Evolutionary conservation across 352 stramenopile genomes (phyloP), one percentile per base, ranked within the genome.

Genomic region (Phytophthora crassamura): DNA sequence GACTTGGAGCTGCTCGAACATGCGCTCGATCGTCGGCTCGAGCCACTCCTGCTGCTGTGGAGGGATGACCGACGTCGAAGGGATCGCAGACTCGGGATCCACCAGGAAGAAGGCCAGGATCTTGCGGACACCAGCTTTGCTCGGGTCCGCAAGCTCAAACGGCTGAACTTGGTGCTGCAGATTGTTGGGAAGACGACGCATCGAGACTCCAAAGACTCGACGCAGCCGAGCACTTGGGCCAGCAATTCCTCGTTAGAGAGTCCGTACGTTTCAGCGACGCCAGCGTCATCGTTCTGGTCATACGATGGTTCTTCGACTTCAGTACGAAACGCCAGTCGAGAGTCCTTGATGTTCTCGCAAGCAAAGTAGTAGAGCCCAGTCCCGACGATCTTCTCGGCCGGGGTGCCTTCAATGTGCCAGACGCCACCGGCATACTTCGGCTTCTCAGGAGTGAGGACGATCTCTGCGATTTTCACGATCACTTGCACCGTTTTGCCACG

Each of bases 401-500:
- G 25, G 10, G 49, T 84, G n/a, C 75, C 79, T 61, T 88, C 79
- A 16, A 85, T 67, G 34, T 88, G 77, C 77, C 77, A 88, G 12
- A 57, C 52, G 5, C 79, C 79, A 4, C 79, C 75, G 4, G 28
- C 40, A 64, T 86, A 85, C 15, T 36, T 45, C 7, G 77, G 64
- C 2, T 78, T 74, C 6, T 78, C 67, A 0, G 75, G 72, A 1
- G 77, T 84, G 9, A 89, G 64, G 5, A 78, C 16, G 18, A 86
- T 86, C 53, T 78, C 72, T 4, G 77, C 75, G 12, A 86, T 65
- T 51, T 85, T 85, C 35, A 86, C 75, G 18, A 89, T 82, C 34
- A 71, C 68, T 51, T 86, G 77, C 4, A 77, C 7, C 0, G 36
- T 78, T 11, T 64, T 74, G 3, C 62, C 57, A 18, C 61, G 41